Evolutionary conservation across 2,329 filamentous ascomycete species (phyloP), one percentile per base, ranked within the genome.

Genomic region (Exophiala spinifera): DNA sequence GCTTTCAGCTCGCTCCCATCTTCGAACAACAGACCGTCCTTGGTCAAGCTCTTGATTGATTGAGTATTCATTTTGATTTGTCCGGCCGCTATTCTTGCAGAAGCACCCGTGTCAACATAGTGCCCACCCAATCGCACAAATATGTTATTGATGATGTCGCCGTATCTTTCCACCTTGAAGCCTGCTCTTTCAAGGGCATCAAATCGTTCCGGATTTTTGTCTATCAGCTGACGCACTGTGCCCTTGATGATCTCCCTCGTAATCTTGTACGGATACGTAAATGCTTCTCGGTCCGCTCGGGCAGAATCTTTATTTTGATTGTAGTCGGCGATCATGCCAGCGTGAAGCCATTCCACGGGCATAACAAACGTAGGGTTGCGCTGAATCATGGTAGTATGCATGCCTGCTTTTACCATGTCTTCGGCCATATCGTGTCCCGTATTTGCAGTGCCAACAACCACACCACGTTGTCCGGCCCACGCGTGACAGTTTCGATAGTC

Each of bases 381-480:
- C 57, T 79, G 76, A 1, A 78, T 63, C 61, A 79, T 74, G n/a
- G 74, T 64, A 13, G 73, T 69, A 25, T 70, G 66, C 51, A 73
- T 60, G 2, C 70, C 70, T 8, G 71, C 71, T 23, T 72, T 67
- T 31, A 70, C 67, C 69, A 77, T 77, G 61, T 79, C 74, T 62
- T 76, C 71, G 1, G 76, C 73, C 23, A 78, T 70, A 59, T 79
- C 76, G 63, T 79, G 75, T 1, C 64, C 64, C 1, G 75, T 77
- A 59, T 79, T 79, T 50, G 73, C 77, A 21, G 71, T 73, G 23
- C 77, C 76, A 15, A 79, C 65, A 1, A 79, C 70, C 25, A 78
- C 62, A 4, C 72, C 76, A 23, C 67, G 68, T 51, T 77, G 75
- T 33, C 73, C 73, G 15, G 65, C 66, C 63, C 66, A 73, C 4